Conservation (phyloP, 2,329 filamentous ascomycete species). For the Hypoxylon sp. region DNA sequence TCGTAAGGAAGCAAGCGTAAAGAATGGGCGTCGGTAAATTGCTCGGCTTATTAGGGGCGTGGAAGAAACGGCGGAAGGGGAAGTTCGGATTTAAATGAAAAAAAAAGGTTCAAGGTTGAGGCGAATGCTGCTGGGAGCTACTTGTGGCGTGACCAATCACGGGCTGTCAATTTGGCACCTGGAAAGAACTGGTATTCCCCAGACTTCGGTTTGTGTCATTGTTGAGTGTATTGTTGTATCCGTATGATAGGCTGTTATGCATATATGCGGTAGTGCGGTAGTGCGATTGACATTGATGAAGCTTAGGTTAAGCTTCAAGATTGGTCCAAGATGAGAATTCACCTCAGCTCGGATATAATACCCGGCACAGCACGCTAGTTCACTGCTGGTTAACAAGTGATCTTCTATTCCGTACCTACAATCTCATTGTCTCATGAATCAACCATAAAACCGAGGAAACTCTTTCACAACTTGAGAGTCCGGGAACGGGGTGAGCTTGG, state of each 20-base stretch:
- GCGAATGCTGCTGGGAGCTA: constrained; percentile 18
- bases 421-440: background rate
- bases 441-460: background rate
- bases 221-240: constrained; percentile 10
- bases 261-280: constrained; percentile 23
- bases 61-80: constrained; percentile 28
- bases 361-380: background rate
- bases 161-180: constrained; percentile 25
- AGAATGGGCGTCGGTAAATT: constrained; percentile 11
- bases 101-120: constrained; percentile 18
- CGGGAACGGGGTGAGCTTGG: background rate
- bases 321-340: constrained; percentile 11
- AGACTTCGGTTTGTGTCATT: background rate
- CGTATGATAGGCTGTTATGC: constrained; percentile 2
- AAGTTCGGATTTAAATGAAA: constrained; percentile 39
- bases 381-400: background rate
- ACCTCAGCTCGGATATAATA: constrained; percentile 22
- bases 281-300: constrained; percentile 3
- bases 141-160: constrained; percentile 37
- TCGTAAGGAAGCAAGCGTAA: constrained; percentile 2
- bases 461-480: background rate
- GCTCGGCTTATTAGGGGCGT: constrained; percentile 18
- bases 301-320: constrained; percentile 24
- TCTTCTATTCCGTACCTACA: background rate
- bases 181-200: constrained; percentile 7